Evolutionary conservation across 2,329 filamentous ascomycete species (phyloP), one percentile per base, ranked within the genome.

Genomic region (Penicillium psychrosexuale): DNA sequence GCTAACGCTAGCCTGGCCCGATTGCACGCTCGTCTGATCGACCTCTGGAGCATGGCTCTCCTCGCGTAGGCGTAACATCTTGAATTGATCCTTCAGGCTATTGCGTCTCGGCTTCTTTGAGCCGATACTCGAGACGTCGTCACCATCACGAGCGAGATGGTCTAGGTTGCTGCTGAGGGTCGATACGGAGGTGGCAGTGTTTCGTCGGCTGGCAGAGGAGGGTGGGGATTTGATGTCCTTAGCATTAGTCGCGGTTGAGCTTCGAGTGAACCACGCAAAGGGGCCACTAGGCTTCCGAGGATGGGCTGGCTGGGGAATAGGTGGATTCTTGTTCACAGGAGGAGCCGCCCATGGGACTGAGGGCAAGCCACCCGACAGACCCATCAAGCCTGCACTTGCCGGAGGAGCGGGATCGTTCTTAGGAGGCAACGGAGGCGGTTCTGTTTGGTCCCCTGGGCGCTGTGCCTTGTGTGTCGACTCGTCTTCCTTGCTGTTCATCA

Each of bases 231-330:
- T 80, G 39, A 78, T 71, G 49, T 82, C 83, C 69, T 81, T 82
- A 1, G 17, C 19, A 13, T 8, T 34, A 81, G 80, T 11, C 74
- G 72, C 42, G 28, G 72, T 74, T 24, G 84, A 83, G 70, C 81
- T 87, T 62, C 90, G 80, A 31, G 90, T 90, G 37, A 95, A 81
- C 86, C 90, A 93, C 37, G 90, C 84, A 66, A 96, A 95, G n/a
- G 89, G 90, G 63, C 90, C 90, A 8, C 90, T 92, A 52, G 95
- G 82, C 72, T 94, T 96, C 67, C 91, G 82, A 62, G 77, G 66
- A 17, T 76, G 70, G 38, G 70, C 66, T 4, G 73, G 71, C 19
- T 75, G 71, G 42, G 77, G 71, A 24, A 72, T 70, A 51, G 74
- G 55, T 37, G 68, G 60, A 44, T 68, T 66, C 57, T 72, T 70